Percentiles rank a stretch among this genome's conserved stretches.
phyloP scores from a whole-genome alignment of 2,329 filamentous ascomycete species.

The Daldinia sp. region DNA sequence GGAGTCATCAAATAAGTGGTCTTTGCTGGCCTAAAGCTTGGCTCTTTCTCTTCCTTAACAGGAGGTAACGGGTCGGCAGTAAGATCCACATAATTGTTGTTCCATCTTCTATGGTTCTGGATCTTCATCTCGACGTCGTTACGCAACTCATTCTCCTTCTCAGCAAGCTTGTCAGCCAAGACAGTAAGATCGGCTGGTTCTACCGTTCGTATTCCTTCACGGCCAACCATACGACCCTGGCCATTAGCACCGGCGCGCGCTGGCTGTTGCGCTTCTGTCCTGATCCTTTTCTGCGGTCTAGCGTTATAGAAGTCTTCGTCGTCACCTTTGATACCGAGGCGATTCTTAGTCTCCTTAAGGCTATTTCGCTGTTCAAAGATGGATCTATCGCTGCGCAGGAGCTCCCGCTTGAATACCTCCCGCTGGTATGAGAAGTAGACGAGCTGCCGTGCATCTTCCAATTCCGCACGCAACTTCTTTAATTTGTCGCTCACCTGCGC shows the following conservation, averaged over 20 bases:
- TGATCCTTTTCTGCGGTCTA: constrained; percentile 77
- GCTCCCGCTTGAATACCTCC: constrained; percentile 82
- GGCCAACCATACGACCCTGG: constrained; percentile 76
- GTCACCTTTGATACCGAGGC: constrained; percentile 88
- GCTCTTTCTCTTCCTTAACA: constrained; percentile 73
- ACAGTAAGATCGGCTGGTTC: constrained; percentile 81
- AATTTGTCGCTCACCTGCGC: constrained; percentile 95
- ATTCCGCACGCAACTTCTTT: constrained; percentile 88
- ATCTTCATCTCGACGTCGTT: constrained; percentile 88
- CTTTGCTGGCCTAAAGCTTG: constrained; percentile 77
- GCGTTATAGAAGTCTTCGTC: constrained; percentile 95
- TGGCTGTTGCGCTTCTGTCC: constrained; percentile 71
- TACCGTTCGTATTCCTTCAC: constrained; percentile 76
- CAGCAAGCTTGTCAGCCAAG: constrained; percentile 80
- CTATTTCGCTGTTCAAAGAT: constrained; percentile 86
- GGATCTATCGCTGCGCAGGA: constrained; percentile 78
- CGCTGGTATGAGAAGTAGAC: constrained; percentile 82
- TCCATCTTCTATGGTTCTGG: constrained; percentile 91
- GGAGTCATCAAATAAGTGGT: constrained; percentile 78
- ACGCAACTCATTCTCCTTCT: constrained; percentile 84
- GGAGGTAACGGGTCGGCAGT: constrained; percentile 88
- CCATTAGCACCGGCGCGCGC: constrained; percentile 69
- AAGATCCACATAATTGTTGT: constrained; percentile 87
- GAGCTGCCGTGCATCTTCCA: constrained; percentile 88
- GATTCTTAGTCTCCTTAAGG: constrained; percentile 89